phyloP scores from a whole-genome alignment of 2,329 filamentous ascomycete genomes.

The Claviceps sp. region DNA sequence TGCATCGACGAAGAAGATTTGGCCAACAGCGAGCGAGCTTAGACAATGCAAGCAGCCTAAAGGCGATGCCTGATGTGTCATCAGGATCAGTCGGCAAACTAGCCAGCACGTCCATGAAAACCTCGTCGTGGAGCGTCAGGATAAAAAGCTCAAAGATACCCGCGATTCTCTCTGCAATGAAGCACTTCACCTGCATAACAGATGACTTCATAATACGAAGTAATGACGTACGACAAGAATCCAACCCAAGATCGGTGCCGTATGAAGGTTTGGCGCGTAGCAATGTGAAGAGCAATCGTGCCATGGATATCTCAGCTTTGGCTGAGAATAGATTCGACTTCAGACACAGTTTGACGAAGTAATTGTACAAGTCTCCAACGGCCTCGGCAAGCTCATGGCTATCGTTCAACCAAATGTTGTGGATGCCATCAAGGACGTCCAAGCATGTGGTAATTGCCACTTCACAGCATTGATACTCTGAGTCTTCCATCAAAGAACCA shows the following conservation, averaged over 20 bases:
- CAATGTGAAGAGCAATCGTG: constrained; percentile 55
- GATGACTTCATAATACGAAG: constrained; percentile 57
- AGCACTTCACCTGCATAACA: constrained; percentile 60
- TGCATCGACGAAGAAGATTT: constrained; percentile 70
- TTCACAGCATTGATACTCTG: constrained; percentile 61
- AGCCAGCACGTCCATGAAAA: constrained; percentile 73
- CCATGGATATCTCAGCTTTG: constrained; percentile 52
- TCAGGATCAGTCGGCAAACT: constrained; percentile 61
- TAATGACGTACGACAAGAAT: constrained; percentile 54
- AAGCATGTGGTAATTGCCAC: constrained; percentile 55
- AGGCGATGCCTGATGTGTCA: constrained; percentile 69
- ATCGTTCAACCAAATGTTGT: constrained; percentile 48
- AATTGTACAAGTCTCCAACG: constrained; percentile 65
- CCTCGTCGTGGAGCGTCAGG: constrained; percentile 68
- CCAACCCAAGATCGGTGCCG: constrained; percentile 42
- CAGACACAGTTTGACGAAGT: constrained; percentile 57
- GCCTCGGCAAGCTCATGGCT: constrained; percentile 47
- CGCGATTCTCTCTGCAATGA: constrained; percentile 55
- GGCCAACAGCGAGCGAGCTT: constrained; percentile 73
- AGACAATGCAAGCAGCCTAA: constrained; percentile 64
- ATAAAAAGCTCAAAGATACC: constrained; percentile 69
- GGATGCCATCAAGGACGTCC: constrained; percentile 51
- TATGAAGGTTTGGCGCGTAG: constrained; percentile 56
- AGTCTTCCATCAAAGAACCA: constrained; percentile 37
- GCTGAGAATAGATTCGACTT: constrained; percentile 57